Evolutionary conservation across 163 green algal genomes (phyloP), one percentile per base, ranked within the genome.

Genomic region (Coccomyxa subellipsoidea): DNA sequence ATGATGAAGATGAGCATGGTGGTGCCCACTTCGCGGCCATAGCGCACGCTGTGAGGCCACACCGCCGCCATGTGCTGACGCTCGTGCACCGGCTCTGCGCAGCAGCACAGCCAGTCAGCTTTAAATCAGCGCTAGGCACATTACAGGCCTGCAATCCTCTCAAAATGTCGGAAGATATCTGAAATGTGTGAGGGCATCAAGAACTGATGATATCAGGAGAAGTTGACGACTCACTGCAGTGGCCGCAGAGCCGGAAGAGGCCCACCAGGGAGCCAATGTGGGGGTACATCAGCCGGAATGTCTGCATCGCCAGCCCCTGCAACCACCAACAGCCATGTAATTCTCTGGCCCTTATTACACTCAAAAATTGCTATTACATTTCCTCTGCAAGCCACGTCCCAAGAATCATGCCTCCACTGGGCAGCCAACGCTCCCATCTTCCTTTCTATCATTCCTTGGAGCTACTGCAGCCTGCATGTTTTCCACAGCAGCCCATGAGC

Each of bases 1-100:
- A 95, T 91, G 59, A 96, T 82, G 85, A 92, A 93, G 66, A 95
- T 91, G 21, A 96, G 90, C 79, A 96, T 85, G 31, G 95, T 84
- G 80, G 92, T 90, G 36, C 94, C 94, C 69, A 95, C 86, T 83
- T 98, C 94, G 72, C 90, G 90, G 15, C 93, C 92, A 82, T 93
- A 95, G 10, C 94, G 89, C 25, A 90, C 89, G 75, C 86, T 94
- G 77, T 91, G 88, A 0, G 92, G 89, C 32, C 83, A 90, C 40
- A 89, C 86, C 38, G 86, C 81, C 9, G 82, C 77, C 39, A 88
- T 80, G 76, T 83, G 82, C 34, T 93, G 89, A 0, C 84, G 77
- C 23, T 82, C 77, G 27, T 85, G 88, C 40, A 79, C 82, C 7
- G 78, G 81, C 25, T 69, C 86, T 88, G 81, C 80, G 23, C 5